Evolutionary conservation across 768 basidiomycete species (phyloP).

Genomic region (Mycena pura): DNA sequence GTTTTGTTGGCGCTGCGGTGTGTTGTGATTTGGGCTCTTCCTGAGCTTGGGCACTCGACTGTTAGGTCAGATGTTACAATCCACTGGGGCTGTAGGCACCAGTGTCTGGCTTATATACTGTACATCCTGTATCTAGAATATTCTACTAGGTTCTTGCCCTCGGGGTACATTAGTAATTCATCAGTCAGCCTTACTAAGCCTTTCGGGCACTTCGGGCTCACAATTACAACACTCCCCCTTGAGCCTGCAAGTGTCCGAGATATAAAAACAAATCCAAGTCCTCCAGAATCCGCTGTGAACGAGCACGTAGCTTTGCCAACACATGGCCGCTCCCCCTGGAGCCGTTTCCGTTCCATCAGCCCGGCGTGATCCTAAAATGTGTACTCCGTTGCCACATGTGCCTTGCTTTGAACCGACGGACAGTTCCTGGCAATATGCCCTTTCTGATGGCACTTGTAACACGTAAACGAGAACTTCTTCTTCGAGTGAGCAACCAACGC

Average conservation of each 20-base stretch:
- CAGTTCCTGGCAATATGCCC: constrained; percentile 6
- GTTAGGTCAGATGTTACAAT: too few species aligned
- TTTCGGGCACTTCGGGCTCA: not conserved
- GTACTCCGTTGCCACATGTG: not conserved
- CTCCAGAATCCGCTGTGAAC: not conserved
- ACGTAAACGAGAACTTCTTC: constrained; percentile 1
- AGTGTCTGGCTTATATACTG: too few species aligned
- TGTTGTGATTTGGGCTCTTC: too few species aligned
- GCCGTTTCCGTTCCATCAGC: not conserved
- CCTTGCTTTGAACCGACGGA: not conserved
- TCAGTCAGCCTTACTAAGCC: not conserved
- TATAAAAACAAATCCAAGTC: not conserved
- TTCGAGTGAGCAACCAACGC: not conserved
- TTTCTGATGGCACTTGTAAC: constrained; percentile 2
- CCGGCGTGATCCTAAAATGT: constrained; percentile 1
- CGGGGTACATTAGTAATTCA: too few species aligned
- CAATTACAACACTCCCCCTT: constrained; percentile 6
- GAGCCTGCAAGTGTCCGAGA: not conserved
- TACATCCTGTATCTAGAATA: too few species aligned
- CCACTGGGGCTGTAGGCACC: too few species aligned
- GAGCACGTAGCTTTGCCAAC: constrained; percentile 2
- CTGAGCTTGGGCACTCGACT: too few species aligned
- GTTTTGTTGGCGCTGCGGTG: too few species aligned
- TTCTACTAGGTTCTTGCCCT: too few species aligned
- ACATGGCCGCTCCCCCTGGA: constrained; percentile 3